These are phyloP conservation scores for Solanum piurae DNA, from an alignment of 257 asterid genomes.

Conservation along the genomic window DNA sequence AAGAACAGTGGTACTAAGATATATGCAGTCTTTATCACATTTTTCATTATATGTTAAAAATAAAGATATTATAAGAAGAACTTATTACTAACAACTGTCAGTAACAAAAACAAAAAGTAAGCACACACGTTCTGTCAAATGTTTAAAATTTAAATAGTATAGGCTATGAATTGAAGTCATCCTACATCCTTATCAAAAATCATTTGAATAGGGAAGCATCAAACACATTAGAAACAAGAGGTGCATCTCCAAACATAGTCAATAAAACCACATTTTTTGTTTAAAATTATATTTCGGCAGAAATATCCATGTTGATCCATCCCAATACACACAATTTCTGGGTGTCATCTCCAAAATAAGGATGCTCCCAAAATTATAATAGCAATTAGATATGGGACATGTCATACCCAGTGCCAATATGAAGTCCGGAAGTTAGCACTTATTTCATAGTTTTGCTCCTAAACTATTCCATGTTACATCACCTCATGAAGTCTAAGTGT, in stretches of 20 bases:
- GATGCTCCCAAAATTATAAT: not conserved
- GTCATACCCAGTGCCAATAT: not conserved
- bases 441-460: not conserved
- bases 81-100: not conserved
- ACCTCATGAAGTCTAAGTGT: not conserved
- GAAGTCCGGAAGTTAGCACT: not conserved
- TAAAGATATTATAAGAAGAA: not conserved
- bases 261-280: not conserved
- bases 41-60: not conserved
- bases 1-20: not conserved
- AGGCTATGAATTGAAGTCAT: not conserved
- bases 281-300: not conserved
- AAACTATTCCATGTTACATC: not conserved
- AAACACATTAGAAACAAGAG: not conserved
- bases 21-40: not conserved
- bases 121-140: not conserved
- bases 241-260: not conserved
- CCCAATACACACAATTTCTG: not conserved
- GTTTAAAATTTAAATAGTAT: not conserved
- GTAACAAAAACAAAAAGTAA: not conserved
- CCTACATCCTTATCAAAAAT: not conserved
- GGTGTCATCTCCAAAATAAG: not conserved
- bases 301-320: not conserved
- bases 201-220: not conserved
- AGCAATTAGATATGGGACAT: not conserved